Evolutionary conservation across 352 stramenopile species (phyloP).

Genomic region (Albugo candida): DNA sequence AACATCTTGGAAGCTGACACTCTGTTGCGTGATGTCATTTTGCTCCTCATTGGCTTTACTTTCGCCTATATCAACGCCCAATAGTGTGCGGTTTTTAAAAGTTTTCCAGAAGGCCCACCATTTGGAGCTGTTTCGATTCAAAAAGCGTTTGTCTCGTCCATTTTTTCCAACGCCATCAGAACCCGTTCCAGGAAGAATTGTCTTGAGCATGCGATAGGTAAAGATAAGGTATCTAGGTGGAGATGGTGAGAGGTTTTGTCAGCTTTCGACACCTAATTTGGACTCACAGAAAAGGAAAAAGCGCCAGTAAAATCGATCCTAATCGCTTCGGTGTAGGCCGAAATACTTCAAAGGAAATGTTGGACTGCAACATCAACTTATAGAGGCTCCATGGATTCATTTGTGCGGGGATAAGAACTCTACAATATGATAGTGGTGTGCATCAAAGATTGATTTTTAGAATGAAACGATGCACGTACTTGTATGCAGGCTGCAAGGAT

Average conservation of each 20-base stretch:
- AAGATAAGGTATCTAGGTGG: slow-evolving; percentile 47
- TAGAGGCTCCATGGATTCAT: too few species aligned
- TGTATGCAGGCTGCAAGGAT: too few species aligned
- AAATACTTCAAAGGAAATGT: too few species aligned
- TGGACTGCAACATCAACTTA: too few species aligned
- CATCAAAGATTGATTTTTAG: too few species aligned
- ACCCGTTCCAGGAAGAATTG: slow-evolving; percentile 40
- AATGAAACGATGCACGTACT: too few species aligned
- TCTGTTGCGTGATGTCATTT: background rate
- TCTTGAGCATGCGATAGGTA: slow-evolving; percentile 66
- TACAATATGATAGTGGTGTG: too few species aligned
- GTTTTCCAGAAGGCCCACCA: background rate
- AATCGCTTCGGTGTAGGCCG: slow-evolving; percentile 22
- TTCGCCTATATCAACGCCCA: background rate
- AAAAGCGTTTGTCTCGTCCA: slow-evolving; percentile 9
- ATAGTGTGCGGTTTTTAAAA: background rate
- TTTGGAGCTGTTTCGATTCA: background rate
- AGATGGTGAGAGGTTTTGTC: background rate
- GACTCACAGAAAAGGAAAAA: slow-evolving; percentile 51
- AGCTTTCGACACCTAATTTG: background rate
- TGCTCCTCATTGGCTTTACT: background rate
- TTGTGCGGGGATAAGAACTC: too few species aligned
- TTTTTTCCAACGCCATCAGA: slow-evolving; percentile 49
- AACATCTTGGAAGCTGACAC: slow-evolving; percentile 83
- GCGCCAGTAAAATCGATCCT: slow-evolving; percentile 31